Evolutionary conservation across 2,329 filamentous ascomycete species (phyloP), one percentile per base, ranked within the genome.

Genomic region (Alternaria postmessia): DNA sequence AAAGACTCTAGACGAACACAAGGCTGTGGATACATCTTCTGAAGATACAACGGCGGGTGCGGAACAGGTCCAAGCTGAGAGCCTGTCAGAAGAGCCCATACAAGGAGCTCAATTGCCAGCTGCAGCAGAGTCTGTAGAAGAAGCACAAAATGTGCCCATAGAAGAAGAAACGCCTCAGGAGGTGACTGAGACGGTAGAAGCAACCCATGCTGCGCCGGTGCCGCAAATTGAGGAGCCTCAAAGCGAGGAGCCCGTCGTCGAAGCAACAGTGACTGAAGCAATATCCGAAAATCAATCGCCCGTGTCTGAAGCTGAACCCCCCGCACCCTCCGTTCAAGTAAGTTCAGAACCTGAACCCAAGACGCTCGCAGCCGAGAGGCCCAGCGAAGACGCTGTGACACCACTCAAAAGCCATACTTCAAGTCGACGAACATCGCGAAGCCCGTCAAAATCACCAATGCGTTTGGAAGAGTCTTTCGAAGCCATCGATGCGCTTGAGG

Each of bases 401-500:
- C 73, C 73, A 32, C 54, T 57, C 6, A 61, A 51, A 18, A 75
- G 65, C 57, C 61, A 62, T 46, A 62, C 63, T 26, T 64, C 71
- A 8, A 70, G 60, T 47, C 64, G 72, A 42, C 65, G 69, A 24
- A 61, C 63, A 11, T 73, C 68, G 4, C 67, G 68, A 42, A 74
- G 66, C 42, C 67, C 68, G 1, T 67, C 71, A 12, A 75, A 66
- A 54, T 70, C 70, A 22, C 73, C 76, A 9, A 76, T 78, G 67
- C 74, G 73, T 7, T 69, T 78, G 28, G 81, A 84, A 63, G 79
- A 83, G 59, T 82, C 83, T 3, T 81, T 86, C 30, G 80, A 81
- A 54, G 84, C 82, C 5, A 76, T 85, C 36, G 84, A 86, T 64
- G 81, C 79, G 3, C 76, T 85, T 7, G 83, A 86, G 57, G 83